Evolutionary conservation across 2,329 filamentous ascomycete genomes (phyloP).

Genomic region (Ascochyta clinopodiicola): DNA sequence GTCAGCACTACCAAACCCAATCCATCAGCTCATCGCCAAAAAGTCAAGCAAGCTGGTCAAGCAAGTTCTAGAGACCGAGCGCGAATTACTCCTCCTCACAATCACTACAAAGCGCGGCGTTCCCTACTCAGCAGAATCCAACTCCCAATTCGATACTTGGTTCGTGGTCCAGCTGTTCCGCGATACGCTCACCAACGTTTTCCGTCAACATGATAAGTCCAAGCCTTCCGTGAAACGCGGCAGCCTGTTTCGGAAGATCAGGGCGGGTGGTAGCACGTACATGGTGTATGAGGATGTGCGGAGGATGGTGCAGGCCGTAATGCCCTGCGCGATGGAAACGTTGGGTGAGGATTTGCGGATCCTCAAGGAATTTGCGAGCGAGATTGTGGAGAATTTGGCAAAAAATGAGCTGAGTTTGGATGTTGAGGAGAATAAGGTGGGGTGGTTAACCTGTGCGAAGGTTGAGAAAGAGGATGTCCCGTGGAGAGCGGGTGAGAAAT

Average conservation of each 20-base stretch:
- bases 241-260: conserved; percentile 37
- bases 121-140: not conserved
- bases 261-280: conserved; percentile 36
- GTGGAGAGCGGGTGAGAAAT: conserved; percentile 26
- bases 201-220: conserved; percentile 19
- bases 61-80: conserved; percentile 10
- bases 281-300: conserved; percentile 34
- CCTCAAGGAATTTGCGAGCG: conserved; percentile 8
- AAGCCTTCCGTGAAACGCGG: conserved; percentile 23
- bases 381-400: conserved; percentile 33
- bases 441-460: conserved; percentile 46
- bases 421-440: conserved; percentile 34
- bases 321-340: conserved; percentile 16
- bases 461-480: conserved; percentile 36
- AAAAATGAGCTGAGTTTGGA: conserved; percentile 32
- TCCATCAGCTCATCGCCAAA: conserved; percentile 18
- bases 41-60: conserved; percentile 17
- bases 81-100: conserved; percentile 34
- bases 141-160: conserved; percentile 26
- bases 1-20: conserved; percentile 9
- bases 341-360: not conserved
- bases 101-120: conserved; percentile 14
- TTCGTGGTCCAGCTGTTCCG: conserved; percentile 41
- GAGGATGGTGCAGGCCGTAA: conserved; percentile 19
- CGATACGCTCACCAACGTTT: conserved; percentile 31